phyloP scores from a whole-genome alignment of 2,329 filamentous ascomycete genomes.

The Beauveria sp. region DNA sequence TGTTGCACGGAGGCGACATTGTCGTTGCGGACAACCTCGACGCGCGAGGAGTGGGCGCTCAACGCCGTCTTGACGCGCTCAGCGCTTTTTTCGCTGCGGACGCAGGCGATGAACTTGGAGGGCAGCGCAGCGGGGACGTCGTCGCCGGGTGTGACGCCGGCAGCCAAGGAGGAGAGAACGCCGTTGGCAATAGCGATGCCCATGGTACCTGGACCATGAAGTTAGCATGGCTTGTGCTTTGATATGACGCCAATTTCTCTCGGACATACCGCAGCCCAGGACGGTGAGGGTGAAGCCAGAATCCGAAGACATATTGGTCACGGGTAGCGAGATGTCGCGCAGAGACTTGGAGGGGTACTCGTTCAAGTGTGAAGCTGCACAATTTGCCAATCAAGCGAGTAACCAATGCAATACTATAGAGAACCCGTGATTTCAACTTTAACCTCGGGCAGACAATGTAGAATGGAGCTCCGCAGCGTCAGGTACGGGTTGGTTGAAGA shows the following conservation, averaged over 20 bases:
- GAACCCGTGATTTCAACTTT: background rate
- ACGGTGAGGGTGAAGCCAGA: conserved; percentile 61
- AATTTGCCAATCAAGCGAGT: background rate
- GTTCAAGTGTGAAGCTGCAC: background rate
- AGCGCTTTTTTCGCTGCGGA: conserved; percentile 61
- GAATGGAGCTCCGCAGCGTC: conserved; percentile 10
- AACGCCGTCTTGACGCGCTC: conserved; percentile 61
- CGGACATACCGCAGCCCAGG: conserved; percentile 66
- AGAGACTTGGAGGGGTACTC: background rate
- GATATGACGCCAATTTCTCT: background rate
- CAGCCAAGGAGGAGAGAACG: conserved; percentile 62
- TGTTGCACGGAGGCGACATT: conserved; percentile 61
- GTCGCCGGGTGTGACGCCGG: conserved; percentile 37
- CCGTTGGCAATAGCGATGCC: conserved; percentile 78
- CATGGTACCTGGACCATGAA: conserved; percentile 57
- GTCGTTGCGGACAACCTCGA: conserved; percentile 63
- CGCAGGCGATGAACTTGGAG: conserved; percentile 72
- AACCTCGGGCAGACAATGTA: conserved; percentile 10
- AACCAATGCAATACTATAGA: background rate
- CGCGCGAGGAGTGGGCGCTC: conserved; percentile 49
- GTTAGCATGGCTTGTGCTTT: conserved; percentile 11
- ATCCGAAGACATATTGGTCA: conserved; percentile 9
- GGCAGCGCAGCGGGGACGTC: conserved; percentile 54
- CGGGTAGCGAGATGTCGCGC: conserved; percentile 5
- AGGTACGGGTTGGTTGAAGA: conserved; percentile 7